Percentiles rank a stretch among this genome's conserved stretches.
These are phyloP conservation scores for Lasiosphaeria ovina DNA, from an alignment of 495 filamentous ascomycete genomes.

Conservation along the genomic window DNA sequence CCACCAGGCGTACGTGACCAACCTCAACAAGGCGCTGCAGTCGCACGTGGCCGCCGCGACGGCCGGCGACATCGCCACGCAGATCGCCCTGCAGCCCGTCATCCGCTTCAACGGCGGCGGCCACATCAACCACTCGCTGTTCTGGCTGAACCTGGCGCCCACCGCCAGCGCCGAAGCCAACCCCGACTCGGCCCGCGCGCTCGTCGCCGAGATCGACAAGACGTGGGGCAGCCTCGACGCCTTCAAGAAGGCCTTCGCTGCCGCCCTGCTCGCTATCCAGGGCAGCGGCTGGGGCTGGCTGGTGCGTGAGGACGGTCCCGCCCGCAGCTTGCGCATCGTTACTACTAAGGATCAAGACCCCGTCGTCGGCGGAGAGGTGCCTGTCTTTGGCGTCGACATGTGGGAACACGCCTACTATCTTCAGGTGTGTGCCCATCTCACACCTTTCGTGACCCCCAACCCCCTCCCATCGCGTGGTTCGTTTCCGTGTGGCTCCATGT, in stretches of 20 bases:
- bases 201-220: constrained; percentile 62
- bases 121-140: constrained; percentile 88
- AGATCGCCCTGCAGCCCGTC: constrained; percentile 71
- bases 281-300: constrained; percentile 83
- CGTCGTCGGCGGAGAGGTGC: constrained; percentile 79
- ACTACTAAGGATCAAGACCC: constrained; percentile 92
- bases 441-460: neutral
- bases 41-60: constrained; percentile 50
- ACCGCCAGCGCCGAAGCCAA: constrained; percentile 63
- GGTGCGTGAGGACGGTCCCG: constrained; percentile 68
- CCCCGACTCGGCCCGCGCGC: constrained; percentile 54
- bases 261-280: constrained; percentile 58
- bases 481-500: too few species aligned
- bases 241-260: constrained; percentile 75
- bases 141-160: constrained; percentile 91
- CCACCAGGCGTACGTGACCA: constrained; percentile 71
- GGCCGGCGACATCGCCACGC: constrained; percentile 50
- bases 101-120: constrained; percentile 93
- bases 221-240: constrained; percentile 64
- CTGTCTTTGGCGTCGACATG: constrained; percentile 91
- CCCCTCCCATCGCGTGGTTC: neutral
- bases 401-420: constrained; percentile 78
- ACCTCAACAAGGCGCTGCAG: constrained; percentile 61
- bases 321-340: constrained; percentile 67
- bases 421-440: constrained; percentile 74